Evolutionary conservation across 495 filamentous ascomycete species (phyloP), one percentile per base, ranked within the genome.

Genomic region (Jackrogersella minutella): DNA sequence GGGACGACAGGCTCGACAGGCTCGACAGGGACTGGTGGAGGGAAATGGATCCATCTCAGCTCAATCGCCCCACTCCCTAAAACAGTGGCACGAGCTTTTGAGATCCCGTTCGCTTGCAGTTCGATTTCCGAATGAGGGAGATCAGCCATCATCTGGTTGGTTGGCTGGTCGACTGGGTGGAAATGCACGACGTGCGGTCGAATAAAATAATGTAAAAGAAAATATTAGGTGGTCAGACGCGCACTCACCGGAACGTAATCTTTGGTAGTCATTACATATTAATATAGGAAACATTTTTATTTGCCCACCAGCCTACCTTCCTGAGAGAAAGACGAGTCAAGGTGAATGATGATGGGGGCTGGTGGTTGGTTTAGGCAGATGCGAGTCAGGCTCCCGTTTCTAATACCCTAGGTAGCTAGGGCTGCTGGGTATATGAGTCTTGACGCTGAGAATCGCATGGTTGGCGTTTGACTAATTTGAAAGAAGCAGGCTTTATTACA

Each of bases 101-200:
- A 68, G 66, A 60, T 60, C 60, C 66, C 66, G 54, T 39, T 52
- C 47, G 54, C 47, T 59, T 69, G 55, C 60, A 69, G 53, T n/a
- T 54, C 14, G 50, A 56, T 64, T 69, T 69, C 66, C 66, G 60
- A 69, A 69, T 64, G 55, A 52, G 50, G 66, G 60, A 60, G 30
- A 19, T n/a, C 21, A 51, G 22, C 34, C 14, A 3, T 10, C 3
- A 19, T 56, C 43, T 69, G 60, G 66, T 69, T 64, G 60, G 66
- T 46, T 69, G 39, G 36, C 24, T 47, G 66, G 66, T 44, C 61
- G 49, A 59, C 41, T 64, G 30, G 34, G 40, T 51, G 43, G 47
- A 40, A 53, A 51, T 51, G 47, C 26, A 50, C 22, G 13, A 58
- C 30, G 21, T 33, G 24, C 46, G 51, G n/a, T 36, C 16, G 34